Percentiles rank a stretch among this genome's conserved stretches.
Evolutionary conservation across 805 yeast species (phyloP).

Genomic region (Starmerella floricola): DNA sequence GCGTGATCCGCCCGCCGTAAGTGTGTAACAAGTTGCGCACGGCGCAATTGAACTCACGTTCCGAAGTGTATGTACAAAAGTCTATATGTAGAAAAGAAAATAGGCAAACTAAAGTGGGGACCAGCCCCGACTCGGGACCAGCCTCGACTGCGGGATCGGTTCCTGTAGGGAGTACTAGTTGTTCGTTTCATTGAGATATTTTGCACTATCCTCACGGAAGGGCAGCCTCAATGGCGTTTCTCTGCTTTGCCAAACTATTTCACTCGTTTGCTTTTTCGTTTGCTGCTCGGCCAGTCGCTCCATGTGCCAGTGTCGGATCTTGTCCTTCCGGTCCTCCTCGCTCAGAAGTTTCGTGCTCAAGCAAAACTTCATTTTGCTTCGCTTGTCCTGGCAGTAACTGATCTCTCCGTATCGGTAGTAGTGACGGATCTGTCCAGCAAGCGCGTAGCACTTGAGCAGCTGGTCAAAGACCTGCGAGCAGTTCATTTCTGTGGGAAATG

Average conservation of each 20-base stretch:
- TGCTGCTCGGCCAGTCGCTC: slow-evolving; percentile 47
- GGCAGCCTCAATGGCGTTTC: slow-evolving; percentile 31
- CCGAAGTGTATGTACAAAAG: too few relatives aligned
- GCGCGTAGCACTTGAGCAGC: slow-evolving; percentile 68
- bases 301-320: slow-evolving; percentile 61
- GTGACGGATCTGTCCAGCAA: slow-evolving; percentile 80
- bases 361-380: slow-evolving; percentile 73
- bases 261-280: slow-evolving; percentile 55
- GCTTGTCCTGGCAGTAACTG: slow-evolving; percentile 55
- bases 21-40: too few relatives aligned
- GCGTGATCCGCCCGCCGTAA: background rate
- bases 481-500: slow-evolving; percentile 41
- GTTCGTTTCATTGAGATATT: slow-evolving; percentile 3
- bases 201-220: slow-evolving; percentile 26
- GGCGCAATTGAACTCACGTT: too few relatives aligned
- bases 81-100: too few relatives aligned
- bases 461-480: slow-evolving; percentile 82
- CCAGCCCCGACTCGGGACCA: too few relatives aligned
- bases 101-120: too few relatives aligned
- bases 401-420: slow-evolving; percentile 75
- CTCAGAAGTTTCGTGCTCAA: slow-evolving; percentile 45
- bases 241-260: slow-evolving; percentile 66
- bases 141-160: too few relatives aligned
- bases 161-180: too few relatives aligned
- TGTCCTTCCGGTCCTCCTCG: slow-evolving; percentile 39